Conservation (phyloP, 371 early-diverging fungal species). For the Actinomucor elegans region DNA sequence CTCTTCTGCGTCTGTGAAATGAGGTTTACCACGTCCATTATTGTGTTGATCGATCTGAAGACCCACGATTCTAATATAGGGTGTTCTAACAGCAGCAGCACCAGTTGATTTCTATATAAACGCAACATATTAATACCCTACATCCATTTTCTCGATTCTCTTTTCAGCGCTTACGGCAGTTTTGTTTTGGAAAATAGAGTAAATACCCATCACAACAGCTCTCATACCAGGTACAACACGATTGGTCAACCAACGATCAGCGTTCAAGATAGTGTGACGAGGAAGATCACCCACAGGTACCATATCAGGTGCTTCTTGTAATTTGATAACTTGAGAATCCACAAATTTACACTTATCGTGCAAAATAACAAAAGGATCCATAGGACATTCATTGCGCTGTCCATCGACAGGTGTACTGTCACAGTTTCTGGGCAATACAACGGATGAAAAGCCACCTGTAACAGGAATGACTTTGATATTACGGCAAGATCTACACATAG, state of each 20-base stretch:
- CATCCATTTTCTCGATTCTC: too few species aligned
- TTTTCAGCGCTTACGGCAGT: slow-evolving; percentile 35
- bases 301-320: slow-evolving; percentile 98
- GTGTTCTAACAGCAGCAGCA: slow-evolving; percentile 87
- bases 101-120: slow-evolving; percentile 47
- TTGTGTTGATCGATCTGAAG: slow-evolving; percentile 84
- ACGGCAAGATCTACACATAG: slow-evolving; percentile 89
- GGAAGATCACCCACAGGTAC: slow-evolving; percentile 99
- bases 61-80: slow-evolving; percentile 93
- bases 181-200: slow-evolving; percentile 84
- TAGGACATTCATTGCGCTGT: slow-evolving; percentile 61
- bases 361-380: slow-evolving; percentile 96
- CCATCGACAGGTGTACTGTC: slow-evolving; percentile 42
- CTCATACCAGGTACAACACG: slow-evolving; percentile 94
- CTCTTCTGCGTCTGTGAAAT: slow-evolving; percentile 93
- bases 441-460: slow-evolving; percentile 82
- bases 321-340: slow-evolving; percentile 98
- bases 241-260: slow-evolving; percentile 90
- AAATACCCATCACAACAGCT: slow-evolving; percentile 95
- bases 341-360: slow-evolving; percentile 96
- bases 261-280: slow-evolving; percentile 90
- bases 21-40: slow-evolving; percentile 60
- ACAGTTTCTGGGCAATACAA: slow-evolving; percentile 87
- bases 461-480: slow-evolving; percentile 77
- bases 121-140: background rate